Evolutionary conservation across 495 filamentous ascomycete species (phyloP), one percentile per base, ranked within the genome.

Genomic region (Cercophora sp.): DNA sequence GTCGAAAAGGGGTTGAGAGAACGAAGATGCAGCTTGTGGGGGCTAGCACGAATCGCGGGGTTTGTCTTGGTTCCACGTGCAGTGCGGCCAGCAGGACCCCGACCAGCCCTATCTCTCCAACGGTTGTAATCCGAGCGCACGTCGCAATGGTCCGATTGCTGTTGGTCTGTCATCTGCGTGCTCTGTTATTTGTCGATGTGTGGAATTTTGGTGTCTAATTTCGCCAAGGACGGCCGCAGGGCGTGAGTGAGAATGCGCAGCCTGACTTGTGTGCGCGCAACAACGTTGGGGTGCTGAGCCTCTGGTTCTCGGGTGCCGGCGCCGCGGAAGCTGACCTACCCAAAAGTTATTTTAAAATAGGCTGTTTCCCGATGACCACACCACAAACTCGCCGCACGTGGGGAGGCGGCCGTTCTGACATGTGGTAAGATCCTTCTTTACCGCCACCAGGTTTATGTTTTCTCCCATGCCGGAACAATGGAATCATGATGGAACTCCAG

Each of bases 141-240:
- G 27, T 20, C 23, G 44, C 44, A 47, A 32, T 22, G 23, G 8
- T 47, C 23, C 36, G 22, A 11, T 27, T 24, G 20, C 20, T 13
- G 25, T 15, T 24, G 41, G 8, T 27, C 41, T 25, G 41, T 10
- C 41, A 19, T 13, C 8, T 10, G 20, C n/a, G n/a, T n/a, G n/a
- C n/a, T n/a, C n/a, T n/a, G n/a, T n/a, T n/a, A n/a, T n/a, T n/a
- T n/a, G n/a, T n/a, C n/a, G n/a, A n/a, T n/a, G n/a, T n/a, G n/a
- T n/a, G n/a, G n/a, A n/a, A n/a, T n/a, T n/a, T n/a, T 20, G 44
- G 26, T 32, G 18, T 18, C 24, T 18, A 47, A 47, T 47, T 47
- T 47, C 44, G 44, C 44, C 26, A 32, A 27, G n/a, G 44, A 29
- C 44, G 44, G n/a, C n/a, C n/a, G n/a, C n/a, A n/a, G n/a, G n/a